Percentiles rank a stretch among this genome's conserved stretches.
Evolutionary conservation across 352 stramenopile species (phyloP).

Genomic region (Globisporangium solare): DNA sequence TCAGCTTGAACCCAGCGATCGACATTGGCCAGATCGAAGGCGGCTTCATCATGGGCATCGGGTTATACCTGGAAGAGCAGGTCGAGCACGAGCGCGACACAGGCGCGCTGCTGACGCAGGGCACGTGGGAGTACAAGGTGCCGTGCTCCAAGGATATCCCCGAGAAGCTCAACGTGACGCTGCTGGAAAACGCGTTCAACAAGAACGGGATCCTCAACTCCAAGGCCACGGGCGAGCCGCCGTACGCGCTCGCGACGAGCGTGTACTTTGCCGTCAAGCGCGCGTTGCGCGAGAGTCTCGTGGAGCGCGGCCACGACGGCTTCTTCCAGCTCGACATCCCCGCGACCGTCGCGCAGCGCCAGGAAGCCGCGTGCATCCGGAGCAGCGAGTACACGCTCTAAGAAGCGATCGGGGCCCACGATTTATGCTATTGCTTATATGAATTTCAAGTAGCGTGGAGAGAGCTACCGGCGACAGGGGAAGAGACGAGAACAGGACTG

Average conservation of each 20-base stretch:
- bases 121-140: conserved; percentile 97
- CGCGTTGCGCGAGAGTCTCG: conserved; percentile 83
- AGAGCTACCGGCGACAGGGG: not conserved
- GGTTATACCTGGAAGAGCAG: conserved; percentile 93
- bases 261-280: conserved; percentile 96
- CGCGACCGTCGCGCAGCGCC: conserved; percentile 29
- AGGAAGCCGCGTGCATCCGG: conserved; percentile 28
- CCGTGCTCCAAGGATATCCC: conserved; percentile 96
- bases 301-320: conserved; percentile 43
- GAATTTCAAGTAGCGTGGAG: not conserved
- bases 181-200: conserved; percentile 92
- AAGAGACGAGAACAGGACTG: not conserved
- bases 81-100: conserved; percentile 90
- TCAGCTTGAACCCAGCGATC: conserved; percentile 95
- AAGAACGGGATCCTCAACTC: conserved; percentile 93
- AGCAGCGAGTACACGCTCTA: conserved; percentile 22
- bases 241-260: conserved; percentile 91
- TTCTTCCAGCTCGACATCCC: conserved; percentile 46
- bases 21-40: conserved; percentile 98
- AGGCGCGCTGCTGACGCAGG: conserved; percentile 90
- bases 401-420: not conserved
- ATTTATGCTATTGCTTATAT: conserved; percentile 1
- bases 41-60: conserved; percentile 95
- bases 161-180: conserved; percentile 92
- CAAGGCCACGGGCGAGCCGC: conserved; percentile 95